These are phyloP conservation scores for Globisporangium recalcitrans DNA, from an alignment of 352 stramenopile genomes.

Conservation along the genomic window DNA sequence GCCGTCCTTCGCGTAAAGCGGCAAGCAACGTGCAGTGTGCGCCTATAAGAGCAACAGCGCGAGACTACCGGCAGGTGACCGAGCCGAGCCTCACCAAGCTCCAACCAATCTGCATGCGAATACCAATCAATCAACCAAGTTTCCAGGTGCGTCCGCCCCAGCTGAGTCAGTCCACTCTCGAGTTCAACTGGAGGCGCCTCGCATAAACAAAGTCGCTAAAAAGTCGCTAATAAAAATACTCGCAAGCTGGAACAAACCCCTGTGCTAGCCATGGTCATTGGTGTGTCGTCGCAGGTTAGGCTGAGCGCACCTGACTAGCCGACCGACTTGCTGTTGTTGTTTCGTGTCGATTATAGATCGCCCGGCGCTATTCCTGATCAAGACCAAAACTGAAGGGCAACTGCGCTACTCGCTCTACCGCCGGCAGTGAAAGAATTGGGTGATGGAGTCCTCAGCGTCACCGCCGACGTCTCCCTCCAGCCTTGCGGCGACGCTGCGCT, in stretches of 20 bases:
- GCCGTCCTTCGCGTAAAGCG: constrained; percentile 60
- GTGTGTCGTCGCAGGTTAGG: too few relatives aligned
- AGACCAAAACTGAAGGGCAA: background rate
- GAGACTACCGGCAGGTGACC: too few relatives aligned
- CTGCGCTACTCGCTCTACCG: background rate
- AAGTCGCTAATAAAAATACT: constrained; percentile 9
- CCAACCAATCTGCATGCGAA: background rate
- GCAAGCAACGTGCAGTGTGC: background rate
- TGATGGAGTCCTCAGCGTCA: background rate
- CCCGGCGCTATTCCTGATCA: background rate
- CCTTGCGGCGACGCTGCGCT: constrained; percentile 1
- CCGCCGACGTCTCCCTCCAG: background rate
- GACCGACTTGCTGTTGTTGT: background rate
- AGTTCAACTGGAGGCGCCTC: background rate
- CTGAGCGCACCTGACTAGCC: too few relatives aligned
- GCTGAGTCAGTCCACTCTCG: background rate
- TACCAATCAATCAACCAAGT: background rate
- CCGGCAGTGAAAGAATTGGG: background rate
- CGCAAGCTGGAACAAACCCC: background rate
- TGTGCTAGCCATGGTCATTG: background rate
- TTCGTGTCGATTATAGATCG: background rate
- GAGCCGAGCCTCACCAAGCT: background rate
- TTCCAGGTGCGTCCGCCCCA: background rate
- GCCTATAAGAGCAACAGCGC: background rate
- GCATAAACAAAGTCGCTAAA: background rate